phyloP scores from a whole-genome alignment of 306 rosid genomes.

The Cucurbita moschata region DNA sequence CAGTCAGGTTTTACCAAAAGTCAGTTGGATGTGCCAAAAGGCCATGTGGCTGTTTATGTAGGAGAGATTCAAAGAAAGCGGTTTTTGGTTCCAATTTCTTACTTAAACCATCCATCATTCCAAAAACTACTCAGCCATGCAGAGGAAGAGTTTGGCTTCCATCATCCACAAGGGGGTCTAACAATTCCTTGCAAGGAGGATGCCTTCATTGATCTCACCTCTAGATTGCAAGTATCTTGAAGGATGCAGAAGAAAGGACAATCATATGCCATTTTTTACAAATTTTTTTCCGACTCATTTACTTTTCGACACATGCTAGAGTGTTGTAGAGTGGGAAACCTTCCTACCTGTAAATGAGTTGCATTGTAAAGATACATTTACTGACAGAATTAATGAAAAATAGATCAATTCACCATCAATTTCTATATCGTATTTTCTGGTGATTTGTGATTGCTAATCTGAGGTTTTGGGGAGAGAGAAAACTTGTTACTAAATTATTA shows the following conservation, averaged over 20 bases:
- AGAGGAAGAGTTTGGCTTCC: slow-evolving; percentile 34
- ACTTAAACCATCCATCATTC: slow-evolving; percentile 9
- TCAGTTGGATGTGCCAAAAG: slow-evolving; percentile 5
- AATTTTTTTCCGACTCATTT: background rate
- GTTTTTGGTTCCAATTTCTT: slow-evolving; percentile 13
- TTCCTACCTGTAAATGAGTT: background rate
- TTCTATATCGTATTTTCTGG: background rate
- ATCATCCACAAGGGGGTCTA: slow-evolving; percentile 37
- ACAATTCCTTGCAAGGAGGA: slow-evolving; percentile 37
- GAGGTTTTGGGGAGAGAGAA: background rate
- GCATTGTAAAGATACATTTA: background rate
- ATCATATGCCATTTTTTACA: background rate
- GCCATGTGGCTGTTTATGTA: slow-evolving; percentile 6
- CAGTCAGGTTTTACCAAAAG: background rate
- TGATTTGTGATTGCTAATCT: background rate
- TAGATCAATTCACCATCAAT: background rate
- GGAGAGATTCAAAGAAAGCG: slow-evolving; percentile 5
- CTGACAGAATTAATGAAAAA: background rate
- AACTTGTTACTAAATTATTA: background rate
- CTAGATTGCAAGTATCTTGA: slow-evolving; percentile 5
- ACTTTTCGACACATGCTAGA: background rate
- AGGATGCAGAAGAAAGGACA: background rate
- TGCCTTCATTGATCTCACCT: background rate
- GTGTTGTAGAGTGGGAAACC: background rate
- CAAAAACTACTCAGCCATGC: slow-evolving; percentile 16